A percentile compares a stretch with the other conserved stretches of the same genome.
Evolutionary conservation across 1,139 yeast genomes (phyloP).

Genomic region (Scheffersomyces stambukii): DNA sequence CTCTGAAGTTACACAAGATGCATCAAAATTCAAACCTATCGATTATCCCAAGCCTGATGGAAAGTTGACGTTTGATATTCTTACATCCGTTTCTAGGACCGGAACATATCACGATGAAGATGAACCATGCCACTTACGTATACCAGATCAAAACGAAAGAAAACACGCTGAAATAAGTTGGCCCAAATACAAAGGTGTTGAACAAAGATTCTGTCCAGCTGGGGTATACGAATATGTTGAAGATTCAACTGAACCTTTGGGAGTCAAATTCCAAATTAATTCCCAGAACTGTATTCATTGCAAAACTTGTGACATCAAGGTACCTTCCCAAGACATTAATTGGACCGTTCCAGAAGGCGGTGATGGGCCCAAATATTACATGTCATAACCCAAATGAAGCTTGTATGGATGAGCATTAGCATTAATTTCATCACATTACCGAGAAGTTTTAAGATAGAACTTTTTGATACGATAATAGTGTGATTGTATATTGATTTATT

Average conservation of each 20-base stretch:
- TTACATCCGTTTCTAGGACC: conserved; percentile 91
- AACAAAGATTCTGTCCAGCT: conserved; percentile 93
- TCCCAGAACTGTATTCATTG: conserved; percentile 97
- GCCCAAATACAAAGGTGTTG: conserved; percentile 80
- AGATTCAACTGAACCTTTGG: conserved; percentile 53
- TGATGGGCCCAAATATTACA: conserved; percentile 91
- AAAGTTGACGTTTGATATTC: conserved; percentile 77
- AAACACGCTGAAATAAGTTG: conserved; percentile 66
- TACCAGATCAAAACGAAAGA: conserved; percentile 67
- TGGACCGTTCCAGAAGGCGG: conserved; percentile 99
- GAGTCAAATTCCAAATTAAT: conserved; percentile 86
- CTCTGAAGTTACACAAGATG: conserved; percentile 64
- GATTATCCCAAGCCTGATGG: conserved; percentile 96
- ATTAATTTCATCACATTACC: too few species aligned
- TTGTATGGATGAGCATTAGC: too few species aligned
- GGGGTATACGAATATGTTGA: conserved; percentile 93
- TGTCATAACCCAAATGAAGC: conserved; percentile 56
- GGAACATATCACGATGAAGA: conserved; percentile 96
- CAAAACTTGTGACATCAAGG: conserved; percentile 96
- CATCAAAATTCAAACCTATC: conserved; percentile 62
- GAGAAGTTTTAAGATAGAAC: conserved; percentile 1
- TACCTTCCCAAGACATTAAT: conserved; percentile 86
- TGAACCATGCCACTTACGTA: conserved; percentile 82
- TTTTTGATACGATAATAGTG: too few species aligned
- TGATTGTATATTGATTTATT: too few species aligned